Percentiles rank a stretch among this genome's conserved stretches.
Conservation (phyloP, 2,329 filamentous ascomycete species). For the Aschersonia sp. region DNA sequence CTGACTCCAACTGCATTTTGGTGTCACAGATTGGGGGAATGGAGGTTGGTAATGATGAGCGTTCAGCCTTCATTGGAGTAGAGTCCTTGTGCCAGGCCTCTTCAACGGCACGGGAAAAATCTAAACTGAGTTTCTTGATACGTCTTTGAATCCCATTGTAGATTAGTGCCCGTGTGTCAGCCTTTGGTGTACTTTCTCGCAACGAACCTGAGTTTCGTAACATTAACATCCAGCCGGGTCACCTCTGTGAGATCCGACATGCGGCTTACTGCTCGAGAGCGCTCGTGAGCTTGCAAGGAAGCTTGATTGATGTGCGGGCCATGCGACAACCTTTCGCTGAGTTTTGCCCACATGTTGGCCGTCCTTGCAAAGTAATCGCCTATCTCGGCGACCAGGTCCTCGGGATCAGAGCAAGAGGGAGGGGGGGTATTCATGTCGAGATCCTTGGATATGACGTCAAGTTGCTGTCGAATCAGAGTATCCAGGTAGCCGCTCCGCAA, state of each 20-base stretch:
- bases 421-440: conserved; percentile 9
- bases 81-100: conserved; percentile 14
- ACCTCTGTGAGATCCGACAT: conserved; percentile 15
- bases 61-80: conserved; percentile 5
- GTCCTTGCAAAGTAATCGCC: conserved; percentile 21
- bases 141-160: conserved; percentile 9
- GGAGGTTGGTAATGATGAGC: conserved; percentile 8
- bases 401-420: conserved; percentile 6
- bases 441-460: conserved; percentile 11
- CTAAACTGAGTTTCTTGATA: conserved; percentile 18
- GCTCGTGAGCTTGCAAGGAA: conserved; percentile 13
- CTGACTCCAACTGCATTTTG: conserved; percentile 6
- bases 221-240: conserved; percentile 16
- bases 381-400: conserved; percentile 17
- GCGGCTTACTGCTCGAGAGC: conserved; percentile 9
- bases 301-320: conserved; percentile 18
- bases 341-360: conserved; percentile 16
- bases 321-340: conserved; percentile 18
- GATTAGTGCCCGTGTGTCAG: too few species aligned
- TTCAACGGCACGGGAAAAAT: conserved; percentile 19
- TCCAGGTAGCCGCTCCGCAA: conserved; percentile 9
- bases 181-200: not conserved
- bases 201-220: conserved; percentile 16
- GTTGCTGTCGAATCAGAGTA: conserved; percentile 13
- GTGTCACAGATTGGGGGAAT: conserved; percentile 10